Evolutionary conservation across 2,329 filamentous ascomycete species (phyloP), one percentile per base, ranked within the genome.

Genomic region (Thielaviopsis ethacetica): DNA sequence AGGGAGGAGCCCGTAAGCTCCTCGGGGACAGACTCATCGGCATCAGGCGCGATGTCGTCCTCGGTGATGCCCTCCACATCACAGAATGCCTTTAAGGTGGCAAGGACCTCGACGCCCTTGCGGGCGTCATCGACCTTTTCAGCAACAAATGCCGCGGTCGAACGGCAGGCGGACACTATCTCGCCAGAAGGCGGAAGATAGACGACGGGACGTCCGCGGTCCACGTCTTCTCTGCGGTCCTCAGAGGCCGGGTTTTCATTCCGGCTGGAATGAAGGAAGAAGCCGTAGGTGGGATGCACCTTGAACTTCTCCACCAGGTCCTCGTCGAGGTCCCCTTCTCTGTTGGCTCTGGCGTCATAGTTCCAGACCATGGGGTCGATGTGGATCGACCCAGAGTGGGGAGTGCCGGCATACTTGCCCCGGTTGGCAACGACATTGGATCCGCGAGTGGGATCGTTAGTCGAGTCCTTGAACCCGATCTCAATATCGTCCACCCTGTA

Each of bases 381-480:
- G 64, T 81, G 78, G 67, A 78, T 71, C 59, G 73, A 74, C 60
- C 74, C 75, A 52, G 75, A 76, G 65, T 80, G 79, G 44, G 79
- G 78, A 27, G 72, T 75, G 62, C 76, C 72, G 53, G 80, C 70
- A 63, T 75, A 81, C 65, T 74, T 76, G 64, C 78, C 78, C 55
- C 79, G 72, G 22, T 76, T 76, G 10, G 59, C 56, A n/a, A 51
- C 41, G 7, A 61, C 56, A 34, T 55, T 59, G 12, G 52, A 38
- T 19, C 57, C 47, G 59, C 78, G 76, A 61, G 72, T 72, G 30
- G 75, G 73, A 63, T 79, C 77, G 61, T 82, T 82, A 62, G 74
- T 74, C 3, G 77, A 79, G 64, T 82, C 80, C 22, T 77, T 74
- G 66, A 80, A 82, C 15, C 80, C 80, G 62, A 83, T 82, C 65